These are phyloP conservation scores for Magnaporthiopsis rhizophila DNA, from an alignment of 2,329 filamentous ascomycete genomes.

Conservation along the genomic window DNA sequence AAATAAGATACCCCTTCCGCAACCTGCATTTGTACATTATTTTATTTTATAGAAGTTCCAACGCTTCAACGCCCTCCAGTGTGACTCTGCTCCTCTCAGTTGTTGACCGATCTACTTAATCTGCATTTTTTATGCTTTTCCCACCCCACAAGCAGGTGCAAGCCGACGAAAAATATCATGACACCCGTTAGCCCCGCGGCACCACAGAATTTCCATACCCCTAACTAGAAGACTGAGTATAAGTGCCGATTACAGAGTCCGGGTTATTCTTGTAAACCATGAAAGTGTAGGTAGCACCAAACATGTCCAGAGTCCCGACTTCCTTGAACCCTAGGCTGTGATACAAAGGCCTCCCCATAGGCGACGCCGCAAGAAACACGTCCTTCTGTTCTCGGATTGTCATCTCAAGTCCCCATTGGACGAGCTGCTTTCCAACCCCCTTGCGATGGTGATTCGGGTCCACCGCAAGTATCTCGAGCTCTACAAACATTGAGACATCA, in stretches of 20 bases:
- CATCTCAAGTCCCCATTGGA: conserved; percentile 16
- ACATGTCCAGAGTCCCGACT: conserved; percentile 9
- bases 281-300: conserved; percentile 5
- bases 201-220: neutral
- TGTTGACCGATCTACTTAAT: too few species aligned
- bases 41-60: neutral
- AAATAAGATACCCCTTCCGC: neutral
- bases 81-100: neutral
- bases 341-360: conserved; percentile 17
- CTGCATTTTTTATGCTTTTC: too few species aligned
- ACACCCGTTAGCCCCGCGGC: too few species aligned
- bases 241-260: neutral
- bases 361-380: conserved; percentile 15
- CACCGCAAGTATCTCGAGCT: conserved; percentile 16
- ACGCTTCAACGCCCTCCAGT: neutral
- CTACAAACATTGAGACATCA: conserved; percentile 8
- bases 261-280: neutral
- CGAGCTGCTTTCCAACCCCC: conserved; percentile 18
- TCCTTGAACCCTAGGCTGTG: conserved; percentile 15
- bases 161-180: too few species aligned
- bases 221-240: neutral
- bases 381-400: conserved; percentile 13
- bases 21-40: neutral
- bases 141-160: too few species aligned
- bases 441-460: conserved; percentile 19